Evolutionary conservation across 768 basidiomycete genomes (phyloP).

Genomic region (Leccinum sublutescens): DNA sequence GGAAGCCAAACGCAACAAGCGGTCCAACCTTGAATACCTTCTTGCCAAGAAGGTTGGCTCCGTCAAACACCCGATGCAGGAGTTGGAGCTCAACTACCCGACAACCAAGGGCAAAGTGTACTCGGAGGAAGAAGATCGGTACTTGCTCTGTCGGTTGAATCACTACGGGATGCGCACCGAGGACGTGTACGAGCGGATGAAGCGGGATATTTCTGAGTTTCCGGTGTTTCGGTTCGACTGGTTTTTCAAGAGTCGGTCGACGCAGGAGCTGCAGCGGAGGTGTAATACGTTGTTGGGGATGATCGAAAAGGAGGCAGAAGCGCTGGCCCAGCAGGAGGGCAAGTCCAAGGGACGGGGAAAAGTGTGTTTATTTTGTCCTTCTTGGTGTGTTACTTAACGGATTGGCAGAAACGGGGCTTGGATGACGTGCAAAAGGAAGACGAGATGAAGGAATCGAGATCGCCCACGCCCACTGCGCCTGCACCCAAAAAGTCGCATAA

Average conservation of each 20-base stretch:
- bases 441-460: constrained; percentile 51
- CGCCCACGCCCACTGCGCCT: constrained; percentile 56
- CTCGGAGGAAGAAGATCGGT: constrained; percentile 95
- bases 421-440: constrained; percentile 60
- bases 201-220: constrained; percentile 94
- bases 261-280: constrained; percentile 83
- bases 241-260: constrained; percentile 94
- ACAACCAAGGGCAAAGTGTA: constrained; percentile 97
- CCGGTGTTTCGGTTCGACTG: constrained; percentile 97
- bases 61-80: constrained; percentile 91
- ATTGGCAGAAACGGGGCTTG: constrained; percentile 62
- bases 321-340: constrained; percentile 63
- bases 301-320: constrained; percentile 88
- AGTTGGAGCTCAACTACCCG: constrained; percentile 92
- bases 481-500: constrained; percentile 59
- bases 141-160: constrained; percentile 84
- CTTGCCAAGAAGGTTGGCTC: constrained; percentile 81
- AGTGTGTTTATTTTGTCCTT: constrained; percentile 38
- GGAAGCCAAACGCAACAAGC: constrained; percentile 85
- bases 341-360: constrained; percentile 67
- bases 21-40: constrained; percentile 75
- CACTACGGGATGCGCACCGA: constrained; percentile 88
- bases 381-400: neutral
- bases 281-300: constrained; percentile 86
- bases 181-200: constrained; percentile 93